Base-by-base conservation (phyloP, 2,329 filamentous ascomycete species). In the Alternaria sp. region DNA sequence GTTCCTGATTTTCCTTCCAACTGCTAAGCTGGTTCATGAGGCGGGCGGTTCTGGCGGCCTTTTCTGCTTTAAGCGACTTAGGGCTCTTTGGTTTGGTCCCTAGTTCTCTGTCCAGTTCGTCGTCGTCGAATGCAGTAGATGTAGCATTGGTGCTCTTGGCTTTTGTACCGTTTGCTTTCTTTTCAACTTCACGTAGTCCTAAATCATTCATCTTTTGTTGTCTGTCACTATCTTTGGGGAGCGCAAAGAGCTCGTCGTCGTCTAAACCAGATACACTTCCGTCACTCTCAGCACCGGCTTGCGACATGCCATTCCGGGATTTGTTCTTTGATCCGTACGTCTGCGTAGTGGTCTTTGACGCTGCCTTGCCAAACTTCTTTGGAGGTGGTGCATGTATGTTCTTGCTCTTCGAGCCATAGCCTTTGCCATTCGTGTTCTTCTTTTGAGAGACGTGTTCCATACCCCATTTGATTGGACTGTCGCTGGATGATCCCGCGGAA, bases 11-110 rank as follows among this genome's bases (percentile, higher is more conserved):
- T n/a, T 64, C 41, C 34, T 60, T 58, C 63, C 63, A 69, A 22
- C 61, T 55, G 26, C 53, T 67, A 14, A 71, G 63, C 18, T 71
- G 65, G 46, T 66, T 54, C 12, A 61, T 52, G 1, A 68, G 53
- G n/a, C 55, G 48, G 26, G 64, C 56, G n/a, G 62, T 54, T 26
- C 64, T 63, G 9, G 49, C 46, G 7, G 47, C 51, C 14, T 53
- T 54, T 14, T 57, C 34, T 38, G 36, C 30, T 14, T 57, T 57
- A 3, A 28, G 18, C 11, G 52, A 39, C 7, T 2, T 32, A 7
- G 57, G 51, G 5, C 28, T 49, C 44, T 51, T 41, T 16, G 47
- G 18, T 20, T 41, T 57, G 24, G 43, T 47, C 0, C 51, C 44
- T 34, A 59, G 54, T 44, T 54, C 32, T 11, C 36, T 47, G 7